Base-by-base conservation (phyloP, 306 rosid genomes). In the Acacia crassicarpa region DNA sequence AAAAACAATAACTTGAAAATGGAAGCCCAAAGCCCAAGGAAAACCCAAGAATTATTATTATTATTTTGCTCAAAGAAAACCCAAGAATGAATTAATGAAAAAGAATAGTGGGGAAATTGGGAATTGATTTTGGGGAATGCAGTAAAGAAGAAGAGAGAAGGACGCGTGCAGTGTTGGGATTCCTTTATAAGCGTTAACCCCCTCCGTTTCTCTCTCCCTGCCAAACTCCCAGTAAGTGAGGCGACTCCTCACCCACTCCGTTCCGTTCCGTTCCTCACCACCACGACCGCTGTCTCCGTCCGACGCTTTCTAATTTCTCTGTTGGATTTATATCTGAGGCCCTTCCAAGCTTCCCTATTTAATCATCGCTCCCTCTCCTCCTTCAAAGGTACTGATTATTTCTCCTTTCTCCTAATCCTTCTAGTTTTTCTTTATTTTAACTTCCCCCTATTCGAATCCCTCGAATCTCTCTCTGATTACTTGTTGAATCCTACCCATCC, bases 211-310 rank as follows among this genome's bases (percentile, higher is more conserved):
- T 82, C 74, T 84, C 84, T 45, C 82, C 77, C 81, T 85, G 78
- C 78, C 84, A 3, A 79, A 62, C 79, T 51, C 56, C 83, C 10
- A 25, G 45, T 13, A 6, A 45, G 3, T 40, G 72, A 74, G n/a
- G 83, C 35, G 82, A 77, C 89, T 23, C 88, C 77, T 75, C 83
- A 87, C 83, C 88, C 76, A 80, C 87, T 88, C 82, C 88, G 90
- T 87, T 79, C 90, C 92, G 89, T 89, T 90, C 54, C 17, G 25
- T n/a, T 38, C 30, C 25, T 14, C 66, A 54, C 25, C 49, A 75
- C 58, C 44, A 72, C 72, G 40, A 32, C 13, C 32, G 9, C 33
- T 5, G 3, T 53, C 59, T 2, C 53, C 16, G 14, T 16, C 15
- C 16, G 4, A 12, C 19, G 15, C 1, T 9, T 14, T 14, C 53